Base-by-base conservation (phyloP, 306 rosid genomes). In the Aeschynomene evenia region DNA sequence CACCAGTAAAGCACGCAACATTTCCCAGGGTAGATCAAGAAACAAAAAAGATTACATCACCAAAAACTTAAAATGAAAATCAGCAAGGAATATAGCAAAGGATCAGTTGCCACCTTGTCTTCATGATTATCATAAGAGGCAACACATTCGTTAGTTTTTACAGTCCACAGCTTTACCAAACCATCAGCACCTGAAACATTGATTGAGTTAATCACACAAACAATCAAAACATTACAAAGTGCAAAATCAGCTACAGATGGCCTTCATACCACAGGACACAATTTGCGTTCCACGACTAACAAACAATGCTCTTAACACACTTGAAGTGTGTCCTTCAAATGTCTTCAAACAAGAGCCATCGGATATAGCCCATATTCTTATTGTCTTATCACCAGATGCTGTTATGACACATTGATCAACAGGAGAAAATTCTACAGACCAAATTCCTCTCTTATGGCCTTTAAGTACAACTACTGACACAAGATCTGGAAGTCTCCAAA, bases 381-480 rank as follows among this genome's bases (percentile, higher is more conserved):
- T 84, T 26, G 97, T 88, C 81, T 88, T 90, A 68, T 94, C 98
- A 66, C 98, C 98, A 51, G 98, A 94, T 51, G 98, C 90, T 14
- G 98, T 94, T 72, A 90, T 66, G 51, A 90, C 94, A 85, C 97
- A 94, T 58, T 90, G 96, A 81, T 94, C 98, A 66, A 90, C 89
- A 7, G 98, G 97, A 83, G 98, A 94, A 83, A 94, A 94, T 75
- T 94, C 98, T 23, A 94, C 98, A 19, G 87, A 85, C 98, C 98
- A 94, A 75, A 94, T 79, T 63, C 96, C 98, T 78, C 96, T 87
- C 84, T 88, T 94, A 79, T 94, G 98, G 66, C 98, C 98, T 79
- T 78, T 88, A 69, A 94, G 84, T 68, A 80, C 90, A 82, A 80
- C 86, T 46, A 77, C 84, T 10, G 82, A 75, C 46, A 90, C 92